Evolutionary conservation across 805 yeast genomes (phyloP), one percentile per base, ranked within the genome.

Genomic region (Isabelozyma heimii): DNA sequence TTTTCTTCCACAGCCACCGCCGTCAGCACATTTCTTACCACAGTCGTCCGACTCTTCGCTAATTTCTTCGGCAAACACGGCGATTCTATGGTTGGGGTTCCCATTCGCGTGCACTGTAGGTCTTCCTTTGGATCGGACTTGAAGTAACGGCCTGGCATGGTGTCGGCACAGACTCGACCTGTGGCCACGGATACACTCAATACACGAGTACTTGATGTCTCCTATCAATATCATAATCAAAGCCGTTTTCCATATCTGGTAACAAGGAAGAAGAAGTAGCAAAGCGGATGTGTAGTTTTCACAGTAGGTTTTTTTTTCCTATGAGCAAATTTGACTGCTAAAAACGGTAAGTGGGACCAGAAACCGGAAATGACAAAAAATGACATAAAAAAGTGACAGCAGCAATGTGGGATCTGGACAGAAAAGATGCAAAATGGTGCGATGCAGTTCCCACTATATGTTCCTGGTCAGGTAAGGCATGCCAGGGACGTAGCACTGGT

Each of bases 121-220:
- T 43, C 98, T 70, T 0, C 98, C 99, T 50, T 96, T 80, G n/a
- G 89, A 81, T 26, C 97, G 77, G 10, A 92, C 97, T 58, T 90
- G 89, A 10, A 91, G 84, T 39, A 92, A 72, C 20, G 94, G 89
- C 43, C 97, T 76, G 46, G 80, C 75, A 28, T 87, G 81, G 66
- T 92, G 99, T 47, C 81, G 81, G 66, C 99, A 92, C 47, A 85
- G 82, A 0, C 92, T 83, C 1, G 97, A 88, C 39, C 99, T 71
- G 61, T 92, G 99, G 14, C 98, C 98, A 41, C 97, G 74, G 20
- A 94, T 89, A 62, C 99, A 92, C 59, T 85, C 85, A 47, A 81
- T 80, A 66, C 97, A 90, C 3, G 96, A 88, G 63, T 87, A 87
- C 59, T 91, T 87, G 57, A 81, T 86, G 27, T 87, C 87, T 54